Evolutionary conservation across 768 basidiomycete genomes (phyloP).

Genomic region (Rhodotorula sphaerocarpa): DNA sequence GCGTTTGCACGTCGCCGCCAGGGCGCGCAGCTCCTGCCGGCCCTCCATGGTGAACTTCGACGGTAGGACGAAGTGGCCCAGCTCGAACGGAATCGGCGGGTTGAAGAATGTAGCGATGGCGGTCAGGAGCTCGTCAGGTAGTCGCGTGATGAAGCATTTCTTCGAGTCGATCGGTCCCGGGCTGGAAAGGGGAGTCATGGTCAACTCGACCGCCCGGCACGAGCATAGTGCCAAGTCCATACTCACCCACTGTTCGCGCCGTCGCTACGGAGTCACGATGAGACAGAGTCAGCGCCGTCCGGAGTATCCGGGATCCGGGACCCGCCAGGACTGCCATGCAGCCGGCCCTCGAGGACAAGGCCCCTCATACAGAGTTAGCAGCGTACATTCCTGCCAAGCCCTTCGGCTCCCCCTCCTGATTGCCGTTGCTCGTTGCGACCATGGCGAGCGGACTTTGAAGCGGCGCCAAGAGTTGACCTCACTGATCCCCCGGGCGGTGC

Average conservation of each 20-base stretch:
- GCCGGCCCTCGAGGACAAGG: no score
- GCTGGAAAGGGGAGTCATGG: neutral
- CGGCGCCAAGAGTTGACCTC: no score
- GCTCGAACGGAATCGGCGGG: slow-evolving; percentile 20
- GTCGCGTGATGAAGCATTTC: neutral
- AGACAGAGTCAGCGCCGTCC: neutral
- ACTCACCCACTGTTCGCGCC: no score
- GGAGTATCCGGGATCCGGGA: no score
- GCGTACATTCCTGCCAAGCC: no score
- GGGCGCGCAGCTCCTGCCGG: slow-evolving; percentile 10
- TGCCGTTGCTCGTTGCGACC: no score
- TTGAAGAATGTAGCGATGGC: slow-evolving; percentile 14
- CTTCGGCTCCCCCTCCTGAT: no score
- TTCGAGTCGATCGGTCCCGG: neutral
- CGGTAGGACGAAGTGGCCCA: slow-evolving; percentile 20
- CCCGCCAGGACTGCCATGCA: neutral
- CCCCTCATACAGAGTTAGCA: no score
- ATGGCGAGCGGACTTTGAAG: no score
- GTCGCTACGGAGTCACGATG: neutral
- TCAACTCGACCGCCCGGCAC: no score
- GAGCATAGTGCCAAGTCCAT: no score
- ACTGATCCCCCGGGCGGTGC: no score
- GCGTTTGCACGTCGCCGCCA: slow-evolving; percentile 6
- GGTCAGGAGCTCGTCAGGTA: slow-evolving; percentile 10
- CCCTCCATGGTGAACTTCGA: slow-evolving; percentile 2